phyloP scores from a whole-genome alignment of 2,329 filamentous ascomycete species.

The Fusarium sp. region DNA sequence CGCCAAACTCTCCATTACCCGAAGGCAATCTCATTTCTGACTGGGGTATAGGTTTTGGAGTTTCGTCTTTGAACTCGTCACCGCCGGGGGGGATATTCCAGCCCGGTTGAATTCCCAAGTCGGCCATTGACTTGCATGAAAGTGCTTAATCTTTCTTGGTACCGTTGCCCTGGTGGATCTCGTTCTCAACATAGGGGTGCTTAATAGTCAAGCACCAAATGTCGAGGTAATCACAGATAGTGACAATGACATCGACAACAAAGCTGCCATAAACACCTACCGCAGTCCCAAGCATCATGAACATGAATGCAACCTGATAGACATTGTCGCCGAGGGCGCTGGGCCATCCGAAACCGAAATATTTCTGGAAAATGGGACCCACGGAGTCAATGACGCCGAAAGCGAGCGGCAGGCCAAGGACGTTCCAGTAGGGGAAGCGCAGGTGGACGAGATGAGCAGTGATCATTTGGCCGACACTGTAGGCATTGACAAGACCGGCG shows the following conservation, averaged over 20 bases:
- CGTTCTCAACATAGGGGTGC: slow-evolving; percentile 73
- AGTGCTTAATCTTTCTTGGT: slow-evolving; percentile 57
- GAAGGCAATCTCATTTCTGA: background rate
- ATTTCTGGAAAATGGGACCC: slow-evolving; percentile 76
- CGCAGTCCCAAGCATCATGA: slow-evolving; percentile 86
- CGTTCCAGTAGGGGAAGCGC: slow-evolving; percentile 91
- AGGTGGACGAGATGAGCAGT: slow-evolving; percentile 92
- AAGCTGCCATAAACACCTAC: slow-evolving; percentile 98
- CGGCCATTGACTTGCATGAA: background rate
- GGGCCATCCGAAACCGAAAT: slow-evolving; percentile 80
- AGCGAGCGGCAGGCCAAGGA: slow-evolving; percentile 83
- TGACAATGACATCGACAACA: slow-evolving; percentile 96
- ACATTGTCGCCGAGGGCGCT: slow-evolving; percentile 80
- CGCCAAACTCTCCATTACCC: background rate
- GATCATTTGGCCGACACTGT: slow-evolving; percentile 96
- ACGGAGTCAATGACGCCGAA: slow-evolving; percentile 86
- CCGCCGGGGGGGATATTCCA: background rate
- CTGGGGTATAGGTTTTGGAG: background rate
- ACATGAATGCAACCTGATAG: slow-evolving; percentile 95
- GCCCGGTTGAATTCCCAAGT: too few species aligned
- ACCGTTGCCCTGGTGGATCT: slow-evolving; percentile 47
- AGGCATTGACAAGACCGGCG: slow-evolving; percentile 91
- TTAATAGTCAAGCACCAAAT: slow-evolving; percentile 99
- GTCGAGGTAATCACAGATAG: slow-evolving; percentile 97
- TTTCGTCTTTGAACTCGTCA: background rate